These are phyloP conservation scores for Bryoerythrophyllum caledonicum DNA, from an alignment of 225 moss, liverwort and hornwort genomes.

Conservation along the genomic window DNA sequence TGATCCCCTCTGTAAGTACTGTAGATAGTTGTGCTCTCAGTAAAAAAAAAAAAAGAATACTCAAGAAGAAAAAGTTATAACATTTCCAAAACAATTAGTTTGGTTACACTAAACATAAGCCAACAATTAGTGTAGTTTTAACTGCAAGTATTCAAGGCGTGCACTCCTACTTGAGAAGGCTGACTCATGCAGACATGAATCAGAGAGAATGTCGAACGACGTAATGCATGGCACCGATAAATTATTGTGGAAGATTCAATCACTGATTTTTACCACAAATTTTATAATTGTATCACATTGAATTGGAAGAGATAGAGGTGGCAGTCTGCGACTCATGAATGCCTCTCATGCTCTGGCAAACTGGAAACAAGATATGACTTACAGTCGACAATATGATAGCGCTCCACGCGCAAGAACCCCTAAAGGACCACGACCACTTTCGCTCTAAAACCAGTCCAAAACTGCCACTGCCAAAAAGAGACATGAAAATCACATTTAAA, in stretches of 20 bases:
- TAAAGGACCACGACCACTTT: too few relatives aligned
- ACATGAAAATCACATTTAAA: too few relatives aligned
- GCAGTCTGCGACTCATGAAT: background rate
- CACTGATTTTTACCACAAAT: background rate
- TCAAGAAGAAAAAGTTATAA: too few relatives aligned
- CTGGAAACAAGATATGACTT: background rate
- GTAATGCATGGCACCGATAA: background rate
- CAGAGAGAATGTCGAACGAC: constrained; percentile 1
- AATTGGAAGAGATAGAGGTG: background rate
- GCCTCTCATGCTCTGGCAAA: background rate
- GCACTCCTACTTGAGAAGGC: background rate
- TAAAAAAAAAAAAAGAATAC: too few relatives aligned
- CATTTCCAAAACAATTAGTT: too few relatives aligned
- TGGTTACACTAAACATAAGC: too few relatives aligned
- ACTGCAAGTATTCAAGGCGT: background rate
- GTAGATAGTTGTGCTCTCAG: too few relatives aligned
- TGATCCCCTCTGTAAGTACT: too few relatives aligned
- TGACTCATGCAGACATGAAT: background rate
- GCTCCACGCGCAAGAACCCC: background rate
- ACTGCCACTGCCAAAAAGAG: too few relatives aligned
- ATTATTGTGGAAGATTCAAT: constrained; percentile 6
- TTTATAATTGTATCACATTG: background rate
- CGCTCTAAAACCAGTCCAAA: too few relatives aligned
- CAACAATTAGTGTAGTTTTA: background rate
- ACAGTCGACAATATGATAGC: background rate